phyloP scores from a whole-genome alignment of 2,329 filamentous ascomycete species.

The Aspergillus novoparasiticus region DNA sequence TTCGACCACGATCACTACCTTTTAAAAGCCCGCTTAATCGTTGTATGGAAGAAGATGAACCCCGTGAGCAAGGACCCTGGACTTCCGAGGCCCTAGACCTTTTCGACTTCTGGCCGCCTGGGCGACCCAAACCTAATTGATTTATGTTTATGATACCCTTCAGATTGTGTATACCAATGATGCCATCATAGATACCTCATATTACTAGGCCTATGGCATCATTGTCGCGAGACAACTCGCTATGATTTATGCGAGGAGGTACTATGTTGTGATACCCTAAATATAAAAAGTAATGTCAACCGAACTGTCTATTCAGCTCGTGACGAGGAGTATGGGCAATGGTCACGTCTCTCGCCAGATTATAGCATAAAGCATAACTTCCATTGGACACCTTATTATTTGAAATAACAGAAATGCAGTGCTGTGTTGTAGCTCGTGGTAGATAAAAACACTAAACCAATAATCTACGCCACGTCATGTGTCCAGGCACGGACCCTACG shows the following conservation, averaged over 20 bases:
- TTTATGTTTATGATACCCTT: background rate
- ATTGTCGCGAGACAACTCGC: background rate
- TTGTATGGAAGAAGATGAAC: slow-evolving; percentile 17
- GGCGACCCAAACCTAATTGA: slow-evolving; percentile 36
- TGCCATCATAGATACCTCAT: background rate
- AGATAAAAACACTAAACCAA: background rate
- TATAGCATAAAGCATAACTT: background rate
- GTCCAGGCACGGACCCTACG: background rate
- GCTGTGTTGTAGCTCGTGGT: no score
- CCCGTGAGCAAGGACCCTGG: slow-evolving; percentile 42
- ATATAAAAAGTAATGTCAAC: background rate
- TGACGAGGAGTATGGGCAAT: background rate
- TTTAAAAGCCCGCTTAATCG: slow-evolving; percentile 23
- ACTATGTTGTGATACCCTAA: background rate
- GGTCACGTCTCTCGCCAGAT: background rate
- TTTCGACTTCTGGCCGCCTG: slow-evolving; percentile 48
- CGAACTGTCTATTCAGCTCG: no score
- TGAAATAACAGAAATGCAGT: no score
- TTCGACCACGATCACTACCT: slow-evolving; percentile 18
- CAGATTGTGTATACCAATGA: background rate
- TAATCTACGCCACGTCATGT: background rate
- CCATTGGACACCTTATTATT: no score
- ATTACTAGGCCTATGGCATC: background rate
- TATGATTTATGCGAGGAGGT: background rate
- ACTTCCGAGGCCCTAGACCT: slow-evolving; percentile 45